These are phyloP conservation scores for Glaciozyma martinii DNA, from an alignment of 768 basidiomycete genomes.

Conservation along the genomic window DNA sequence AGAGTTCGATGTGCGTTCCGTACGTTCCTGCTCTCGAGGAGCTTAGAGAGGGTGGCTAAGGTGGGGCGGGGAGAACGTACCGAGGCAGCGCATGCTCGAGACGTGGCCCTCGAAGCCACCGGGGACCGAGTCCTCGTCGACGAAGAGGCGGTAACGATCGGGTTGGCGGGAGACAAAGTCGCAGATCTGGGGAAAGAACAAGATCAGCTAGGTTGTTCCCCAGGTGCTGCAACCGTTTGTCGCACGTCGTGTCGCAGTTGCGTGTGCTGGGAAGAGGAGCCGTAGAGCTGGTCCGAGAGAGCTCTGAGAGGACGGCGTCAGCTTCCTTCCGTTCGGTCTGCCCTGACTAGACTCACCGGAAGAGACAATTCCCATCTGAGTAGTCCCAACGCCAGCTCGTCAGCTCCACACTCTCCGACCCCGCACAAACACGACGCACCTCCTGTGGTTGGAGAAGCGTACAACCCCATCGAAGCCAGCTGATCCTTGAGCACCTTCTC, in stretches of 20 bases:
- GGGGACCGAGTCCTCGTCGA: slow-evolving; percentile 57
- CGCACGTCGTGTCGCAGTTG: slow-evolving; percentile 59
- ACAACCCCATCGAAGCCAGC: slow-evolving; percentile 67
- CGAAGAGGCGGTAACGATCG: slow-evolving; percentile 72
- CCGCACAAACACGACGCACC: slow-evolving; percentile 5
- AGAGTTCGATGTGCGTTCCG: slow-evolving; percentile 87
- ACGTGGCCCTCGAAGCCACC: slow-evolving; percentile 66
- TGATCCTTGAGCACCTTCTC: slow-evolving; percentile 52
- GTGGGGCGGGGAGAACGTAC: neutral
- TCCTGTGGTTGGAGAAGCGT: slow-evolving; percentile 75
- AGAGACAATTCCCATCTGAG: slow-evolving; percentile 80
- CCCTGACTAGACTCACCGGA: slow-evolving; percentile 40
- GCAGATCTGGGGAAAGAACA: slow-evolving; percentile 44
- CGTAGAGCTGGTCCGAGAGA: slow-evolving; percentile 75
- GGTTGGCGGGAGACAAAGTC: slow-evolving; percentile 66
- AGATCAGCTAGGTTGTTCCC: neutral
- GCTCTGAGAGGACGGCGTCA: slow-evolving; percentile 44
- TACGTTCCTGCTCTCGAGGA: slow-evolving; percentile 51
- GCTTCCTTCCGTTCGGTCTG: neutral
- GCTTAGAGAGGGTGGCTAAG: neutral
- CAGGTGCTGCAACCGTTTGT: no score
- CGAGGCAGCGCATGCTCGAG: slow-evolving; percentile 58
- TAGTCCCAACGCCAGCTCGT: neutral
- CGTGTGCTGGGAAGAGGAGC: slow-evolving; percentile 59
- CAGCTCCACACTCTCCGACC: neutral